Conservation (phyloP, 2,329 filamentous ascomycete genomes). For the Cylindrodendrum hubeiense region DNA sequence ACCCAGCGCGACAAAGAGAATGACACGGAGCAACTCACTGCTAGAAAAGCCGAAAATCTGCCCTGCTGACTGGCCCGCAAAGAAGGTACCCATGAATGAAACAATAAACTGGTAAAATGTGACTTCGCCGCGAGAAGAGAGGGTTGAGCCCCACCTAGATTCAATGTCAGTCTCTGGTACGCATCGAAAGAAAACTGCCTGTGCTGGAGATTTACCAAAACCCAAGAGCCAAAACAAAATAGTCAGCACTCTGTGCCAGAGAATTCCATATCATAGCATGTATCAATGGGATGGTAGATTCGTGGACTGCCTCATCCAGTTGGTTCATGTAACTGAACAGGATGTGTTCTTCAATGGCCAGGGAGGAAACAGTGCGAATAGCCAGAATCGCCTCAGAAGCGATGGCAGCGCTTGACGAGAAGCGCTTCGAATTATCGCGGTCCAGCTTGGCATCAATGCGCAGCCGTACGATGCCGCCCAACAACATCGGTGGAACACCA, state of each 20-base stretch:
- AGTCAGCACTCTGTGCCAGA: constrained; percentile 49
- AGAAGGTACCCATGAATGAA: constrained; percentile 62
- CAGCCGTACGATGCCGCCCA: constrained; percentile 49
- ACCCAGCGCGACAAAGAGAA: constrained; percentile 33
- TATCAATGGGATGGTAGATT: constrained; percentile 40
- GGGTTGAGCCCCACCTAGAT: constrained; percentile 48
- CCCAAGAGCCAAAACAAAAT: constrained; percentile 51
- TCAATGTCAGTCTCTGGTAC: not conserved
- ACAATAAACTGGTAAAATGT: constrained; percentile 64
- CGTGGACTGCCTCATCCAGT: constrained; percentile 42
- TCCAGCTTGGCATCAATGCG: constrained; percentile 54
- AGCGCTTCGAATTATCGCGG: constrained; percentile 44
- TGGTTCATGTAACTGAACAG: constrained; percentile 42
- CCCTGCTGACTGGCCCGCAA: constrained; percentile 52
- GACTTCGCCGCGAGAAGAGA: constrained; percentile 55
- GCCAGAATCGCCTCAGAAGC: constrained; percentile 55
- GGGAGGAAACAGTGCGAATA: constrained; percentile 53
- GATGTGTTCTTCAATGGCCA: constrained; percentile 52
- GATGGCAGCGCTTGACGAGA: constrained; percentile 51
- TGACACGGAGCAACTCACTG: constrained; percentile 42
- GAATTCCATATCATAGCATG: constrained; percentile 49
- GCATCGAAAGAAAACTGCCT: not conserved
- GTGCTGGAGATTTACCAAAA: constrained; percentile 47
- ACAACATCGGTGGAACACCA: constrained; percentile 49
- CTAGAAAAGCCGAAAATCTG: constrained; percentile 58